Evolutionary conservation across 1,284 basidiomycete species (phyloP), one percentile per base, ranked within the genome.

Genomic region (Ganoderma meredithae): DNA sequence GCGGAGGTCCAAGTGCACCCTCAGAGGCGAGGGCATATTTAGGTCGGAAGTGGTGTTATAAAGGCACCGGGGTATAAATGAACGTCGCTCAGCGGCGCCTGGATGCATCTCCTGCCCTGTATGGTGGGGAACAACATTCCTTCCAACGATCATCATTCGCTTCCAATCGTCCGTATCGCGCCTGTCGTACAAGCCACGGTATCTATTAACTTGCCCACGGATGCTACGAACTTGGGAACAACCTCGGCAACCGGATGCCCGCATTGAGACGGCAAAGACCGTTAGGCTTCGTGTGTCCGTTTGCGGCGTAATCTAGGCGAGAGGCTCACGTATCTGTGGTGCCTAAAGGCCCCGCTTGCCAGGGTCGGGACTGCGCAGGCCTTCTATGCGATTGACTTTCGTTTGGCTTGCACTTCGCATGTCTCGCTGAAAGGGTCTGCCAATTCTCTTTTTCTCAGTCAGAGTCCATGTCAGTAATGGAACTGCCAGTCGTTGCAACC

Each of bases 231-330:
- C 40, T 55, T 55, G 63, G 66, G 52, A 59, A 63, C 47, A 55
- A 61, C 53, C 65, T 69, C 70, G 67, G 70, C 65, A 65, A 58
- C 47, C 49, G 67, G 55, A 53, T 63, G 63, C 52, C 43, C 43
- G 47, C 62, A 56, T 64, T 60, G 58, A 47, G 33, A 43, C 71
- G 71, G 71, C 64, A 64, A 55, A n/a, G 19, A 44, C 71, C 71
- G 64, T 68, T 72, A 70, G 52, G 44, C 71, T 70, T 72, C 66
- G 63, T 63, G 62, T 65, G 62, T 41, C 58, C 25, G 61, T 33
- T 40, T 60, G 43, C 44, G 59, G 44, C 17, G 25, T 33, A 31
- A 47, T 43, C 62, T 63, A 39, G 39, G 25, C 62, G 40, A 12
- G 52, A 36, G 40, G 52, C 22, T 10, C 22, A 25, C 63, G 33